A percentile compares a stretch with the other conserved stretches of the same genome.
These are phyloP conservation scores for Lasiodiplodia hormozganensis DNA, from an alignment of 2,329 filamentous ascomycete genomes.

Conservation along the genomic window DNA sequence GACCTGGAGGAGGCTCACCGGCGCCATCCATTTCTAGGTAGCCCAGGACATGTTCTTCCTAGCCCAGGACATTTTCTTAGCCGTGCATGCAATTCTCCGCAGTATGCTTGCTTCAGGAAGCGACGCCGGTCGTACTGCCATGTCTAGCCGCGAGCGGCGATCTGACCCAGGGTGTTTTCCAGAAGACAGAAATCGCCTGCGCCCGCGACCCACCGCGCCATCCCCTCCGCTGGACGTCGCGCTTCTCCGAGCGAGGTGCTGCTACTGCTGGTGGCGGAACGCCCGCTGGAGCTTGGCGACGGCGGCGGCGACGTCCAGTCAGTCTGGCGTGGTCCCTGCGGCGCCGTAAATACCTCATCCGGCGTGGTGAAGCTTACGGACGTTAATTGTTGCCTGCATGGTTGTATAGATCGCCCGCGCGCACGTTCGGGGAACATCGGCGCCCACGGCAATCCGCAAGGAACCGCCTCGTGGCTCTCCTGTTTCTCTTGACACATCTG, in stretches of 20 bases:
- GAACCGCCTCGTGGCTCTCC: constrained; percentile 18
- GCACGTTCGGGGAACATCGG: constrained; percentile 26
- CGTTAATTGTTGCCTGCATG: constrained; percentile 20
- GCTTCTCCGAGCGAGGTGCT: not conserved
- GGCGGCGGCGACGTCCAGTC: constrained; percentile 7
- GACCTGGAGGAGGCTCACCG: not conserved
- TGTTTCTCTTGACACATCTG: constrained; percentile 27
- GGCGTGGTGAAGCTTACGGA: constrained; percentile 24
- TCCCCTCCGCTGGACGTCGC: not conserved
- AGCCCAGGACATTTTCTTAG: too few relatives aligned
- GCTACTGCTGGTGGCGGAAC: too few relatives aligned
- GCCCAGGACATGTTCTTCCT: too few relatives aligned
- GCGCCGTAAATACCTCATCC: constrained; percentile 19
- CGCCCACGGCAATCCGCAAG: constrained; percentile 16
- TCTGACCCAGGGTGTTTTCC: constrained; percentile 13
- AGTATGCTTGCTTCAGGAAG: constrained; percentile 21
- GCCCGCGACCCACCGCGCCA: constrained; percentile 1
- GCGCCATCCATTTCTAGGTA: not conserved
- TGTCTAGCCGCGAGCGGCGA: not conserved
- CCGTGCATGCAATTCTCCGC: constrained; percentile 4
- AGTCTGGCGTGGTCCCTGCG: constrained; percentile 18
- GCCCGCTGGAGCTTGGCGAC: not conserved
- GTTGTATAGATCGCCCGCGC: constrained; percentile 25
- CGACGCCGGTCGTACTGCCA: constrained; percentile 2
- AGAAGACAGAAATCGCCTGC: constrained; percentile 3